Conservation (phyloP, 495 filamentous ascomycete genomes). For the Hyaloscypha variabilis region DNA sequence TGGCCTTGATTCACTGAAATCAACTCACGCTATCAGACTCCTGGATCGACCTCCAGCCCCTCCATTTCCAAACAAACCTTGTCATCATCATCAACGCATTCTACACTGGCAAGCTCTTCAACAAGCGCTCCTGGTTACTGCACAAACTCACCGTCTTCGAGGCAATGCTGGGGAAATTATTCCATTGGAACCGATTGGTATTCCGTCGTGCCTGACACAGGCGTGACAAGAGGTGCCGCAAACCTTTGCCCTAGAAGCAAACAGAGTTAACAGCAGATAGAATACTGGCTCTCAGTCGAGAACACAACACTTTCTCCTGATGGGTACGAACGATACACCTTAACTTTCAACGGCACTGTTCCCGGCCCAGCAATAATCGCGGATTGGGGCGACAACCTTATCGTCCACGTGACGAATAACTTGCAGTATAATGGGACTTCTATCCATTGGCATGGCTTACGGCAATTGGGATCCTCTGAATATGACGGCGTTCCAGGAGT, state of each 20-base stretch:
- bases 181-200: slow-evolving; percentile 60
- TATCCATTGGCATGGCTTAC: slow-evolving; percentile 55
- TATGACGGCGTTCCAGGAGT: slow-evolving; percentile 47
- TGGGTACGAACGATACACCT: slow-evolving; percentile 43
- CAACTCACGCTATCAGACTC: too few relatives aligned
- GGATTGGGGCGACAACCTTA: slow-evolving; percentile 41
- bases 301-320: slow-evolving; percentile 51
- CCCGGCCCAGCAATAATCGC: slow-evolving; percentile 43
- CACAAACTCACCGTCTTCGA: slow-evolving; percentile 43
- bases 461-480: slow-evolving; percentile 27
- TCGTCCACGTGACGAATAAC: slow-evolving; percentile 57
- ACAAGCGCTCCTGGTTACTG: too few relatives aligned
- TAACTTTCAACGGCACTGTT: slow-evolving; percentile 48
- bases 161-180: slow-evolving; percentile 47
- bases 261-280: neutral
- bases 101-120: too few relatives aligned
- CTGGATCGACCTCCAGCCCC: too few relatives aligned
- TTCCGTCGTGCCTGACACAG: slow-evolving; percentile 47
- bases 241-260: neutral
- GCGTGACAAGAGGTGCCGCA: slow-evolving; percentile 39
- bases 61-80: too few relatives aligned
- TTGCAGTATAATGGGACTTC: slow-evolving; percentile 42
- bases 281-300: slow-evolving; percentile 46
- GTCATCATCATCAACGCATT: too few relatives aligned
- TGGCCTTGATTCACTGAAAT: too few relatives aligned